Conservation (phyloP, 108 stramenopile genomes). For the Skeletonema costatum region DNA sequence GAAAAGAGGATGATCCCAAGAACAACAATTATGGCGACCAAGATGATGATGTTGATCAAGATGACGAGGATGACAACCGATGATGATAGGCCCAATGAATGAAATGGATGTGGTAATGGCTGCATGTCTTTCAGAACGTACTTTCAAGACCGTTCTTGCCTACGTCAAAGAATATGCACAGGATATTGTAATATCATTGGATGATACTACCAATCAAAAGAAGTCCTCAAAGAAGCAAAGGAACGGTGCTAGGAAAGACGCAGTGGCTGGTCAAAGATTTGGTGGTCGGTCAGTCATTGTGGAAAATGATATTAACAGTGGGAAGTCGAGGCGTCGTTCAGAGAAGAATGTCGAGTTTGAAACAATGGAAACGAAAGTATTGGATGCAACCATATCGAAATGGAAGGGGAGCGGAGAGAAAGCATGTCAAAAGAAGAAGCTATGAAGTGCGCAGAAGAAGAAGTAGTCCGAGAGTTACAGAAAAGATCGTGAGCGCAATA, state of each 20-base stretch:
- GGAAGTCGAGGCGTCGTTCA: background rate
- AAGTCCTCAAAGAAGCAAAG: background rate
- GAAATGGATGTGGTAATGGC: constrained; percentile 30
- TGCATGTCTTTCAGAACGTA: constrained; percentile 36
- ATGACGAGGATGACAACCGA: constrained; percentile 36
- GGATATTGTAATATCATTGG: constrained; percentile 4
- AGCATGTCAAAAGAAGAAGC: constrained; percentile 7
- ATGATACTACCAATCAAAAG: background rate
- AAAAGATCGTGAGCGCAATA: background rate
- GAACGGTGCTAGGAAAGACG: background rate
- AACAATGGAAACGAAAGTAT: constrained; percentile 27
- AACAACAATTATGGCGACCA: constrained; percentile 2
- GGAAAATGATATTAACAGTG: background rate
- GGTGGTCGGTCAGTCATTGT: background rate
- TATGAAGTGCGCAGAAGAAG: constrained; percentile 21
- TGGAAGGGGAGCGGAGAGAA: background rate
- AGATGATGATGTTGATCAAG: constrained; percentile 1
- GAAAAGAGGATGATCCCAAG: constrained; percentile 2
- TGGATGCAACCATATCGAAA: constrained; percentile 11
- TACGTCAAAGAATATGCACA: constrained; percentile 17
- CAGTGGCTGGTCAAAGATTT: background rate
- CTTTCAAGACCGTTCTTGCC: constrained; percentile 23
- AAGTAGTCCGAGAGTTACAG: constrained; percentile 13
- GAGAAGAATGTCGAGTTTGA: constrained; percentile 7
- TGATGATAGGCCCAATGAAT: constrained; percentile 20